These are phyloP conservation scores for Chlamydomonas sp. DNA, from an alignment of 139 green algal genomes.

Conservation along the genomic window DNA sequence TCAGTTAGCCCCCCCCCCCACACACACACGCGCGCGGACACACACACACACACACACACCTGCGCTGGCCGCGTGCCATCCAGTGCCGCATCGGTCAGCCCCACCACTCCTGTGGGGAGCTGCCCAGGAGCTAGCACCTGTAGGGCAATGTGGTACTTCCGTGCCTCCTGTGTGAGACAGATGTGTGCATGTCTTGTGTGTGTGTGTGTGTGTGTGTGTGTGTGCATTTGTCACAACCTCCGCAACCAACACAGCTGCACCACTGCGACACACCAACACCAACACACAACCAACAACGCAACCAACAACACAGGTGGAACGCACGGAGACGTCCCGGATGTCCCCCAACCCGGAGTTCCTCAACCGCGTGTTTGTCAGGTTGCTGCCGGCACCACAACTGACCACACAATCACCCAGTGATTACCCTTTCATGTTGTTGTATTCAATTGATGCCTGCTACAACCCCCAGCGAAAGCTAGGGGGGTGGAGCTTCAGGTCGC, in stretches of 20 bases:
- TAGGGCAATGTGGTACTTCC: constrained; percentile 19
- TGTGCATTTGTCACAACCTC: too few relatives aligned
- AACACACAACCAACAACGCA: neutral
- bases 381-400: constrained; percentile 18
- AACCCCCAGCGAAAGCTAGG: too few relatives aligned
- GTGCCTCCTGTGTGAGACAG: too few relatives aligned
- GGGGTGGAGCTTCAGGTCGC: too few relatives aligned
- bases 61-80: neutral
- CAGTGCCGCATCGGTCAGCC: neutral
- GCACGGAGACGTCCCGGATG: constrained; percentile 28
- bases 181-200: too few relatives aligned
- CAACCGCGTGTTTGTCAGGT: constrained; percentile 26
- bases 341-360: constrained; percentile 30
- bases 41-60: neutral
- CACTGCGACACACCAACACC: neutral
- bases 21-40: neutral
- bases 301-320: constrained; percentile 11
- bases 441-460: too few relatives aligned
- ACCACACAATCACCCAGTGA: too few relatives aligned
- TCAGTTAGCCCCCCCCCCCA: neutral
- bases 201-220: too few relatives aligned
- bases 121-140: constrained; percentile 17
- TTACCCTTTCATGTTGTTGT: too few relatives aligned
- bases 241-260: too few relatives aligned
- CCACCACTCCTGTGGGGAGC: constrained; percentile 8